Percentiles rank a stretch among this genome's conserved stretches.
These are phyloP conservation scores for Rickenella mellea DNA, from an alignment of 768 basidiomycete genomes.

Conservation along the genomic window DNA sequence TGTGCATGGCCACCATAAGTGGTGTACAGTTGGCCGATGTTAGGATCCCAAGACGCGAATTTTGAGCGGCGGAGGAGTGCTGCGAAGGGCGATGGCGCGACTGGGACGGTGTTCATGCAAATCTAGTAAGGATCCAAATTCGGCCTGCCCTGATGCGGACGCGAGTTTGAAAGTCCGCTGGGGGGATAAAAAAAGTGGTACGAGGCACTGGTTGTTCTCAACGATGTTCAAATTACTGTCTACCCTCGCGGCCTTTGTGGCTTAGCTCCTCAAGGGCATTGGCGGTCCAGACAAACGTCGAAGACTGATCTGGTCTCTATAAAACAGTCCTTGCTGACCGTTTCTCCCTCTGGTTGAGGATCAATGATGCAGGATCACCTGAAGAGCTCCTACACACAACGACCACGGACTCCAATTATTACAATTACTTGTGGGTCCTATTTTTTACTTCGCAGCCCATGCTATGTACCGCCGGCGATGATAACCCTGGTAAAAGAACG, in stretches of 20 bases:
- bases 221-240: conserved; percentile 84
- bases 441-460: conserved; percentile 8
- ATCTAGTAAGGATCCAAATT: no score
- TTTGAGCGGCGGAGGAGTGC: conserved; percentile 72
- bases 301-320: conserved; percentile 50
- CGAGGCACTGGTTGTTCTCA: no score
- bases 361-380: conserved; percentile 90
- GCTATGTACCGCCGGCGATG: conserved; percentile 45
- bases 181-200: no score
- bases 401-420: conserved; percentile 4
- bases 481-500: conserved; percentile 85
- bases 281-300: conserved; percentile 90
- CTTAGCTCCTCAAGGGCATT: conserved; percentile 38
- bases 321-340: conserved; percentile 93
- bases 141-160: no score
- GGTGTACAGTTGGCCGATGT: conserved; percentile 70
- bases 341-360: conserved; percentile 85
- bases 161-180: no score
- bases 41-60: conserved; percentile 71
- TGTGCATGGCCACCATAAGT: conserved; percentile 59
- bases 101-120: conserved; percentile 10
- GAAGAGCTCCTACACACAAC: conserved; percentile 57
- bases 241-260: conserved; percentile 34
- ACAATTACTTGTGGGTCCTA: conserved; percentile 21
- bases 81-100: conserved; percentile 59